Evolutionary conservation across 1,139 yeast genomes (phyloP).

Genomic region (Magnusiomyces magnusii): DNA sequence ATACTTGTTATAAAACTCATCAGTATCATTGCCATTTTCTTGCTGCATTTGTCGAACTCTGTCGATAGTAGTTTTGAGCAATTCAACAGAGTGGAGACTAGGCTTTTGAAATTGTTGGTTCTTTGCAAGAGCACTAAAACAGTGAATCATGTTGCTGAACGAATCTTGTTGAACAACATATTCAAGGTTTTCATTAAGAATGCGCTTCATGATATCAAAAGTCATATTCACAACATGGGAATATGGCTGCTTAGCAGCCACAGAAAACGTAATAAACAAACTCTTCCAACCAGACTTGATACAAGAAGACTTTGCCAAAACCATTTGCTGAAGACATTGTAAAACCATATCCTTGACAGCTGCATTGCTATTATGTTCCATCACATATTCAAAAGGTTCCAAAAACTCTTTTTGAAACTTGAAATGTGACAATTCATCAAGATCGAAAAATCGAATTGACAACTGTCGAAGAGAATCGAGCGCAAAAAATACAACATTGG

Average conservation of each 20-base stretch:
- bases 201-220: slow-evolving; percentile 53
- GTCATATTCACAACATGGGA: slow-evolving; percentile 51
- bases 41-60: slow-evolving; percentile 14
- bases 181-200: slow-evolving; percentile 54
- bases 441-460: slow-evolving; percentile 83
- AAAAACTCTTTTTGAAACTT: slow-evolving; percentile 92
- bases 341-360: slow-evolving; percentile 85
- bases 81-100: slow-evolving; percentile 72
- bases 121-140: slow-evolving; percentile 75
- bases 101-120: slow-evolving; percentile 75
- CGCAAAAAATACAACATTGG: slow-evolving; percentile 79
- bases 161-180: slow-evolving; percentile 67
- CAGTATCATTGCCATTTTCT: slow-evolving; percentile 31
- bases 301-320: slow-evolving; percentile 61
- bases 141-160: slow-evolving; percentile 63
- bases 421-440: slow-evolving; percentile 92
- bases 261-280: slow-evolving; percentile 66
- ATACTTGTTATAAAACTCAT: slow-evolving; percentile 41
- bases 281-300: slow-evolving; percentile 96
- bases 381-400: slow-evolving; percentile 80
- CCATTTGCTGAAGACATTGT: slow-evolving; percentile 84
- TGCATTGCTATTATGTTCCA: slow-evolving; percentile 55
- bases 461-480: slow-evolving; percentile 90
- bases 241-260: slow-evolving; percentile 49
- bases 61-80: slow-evolving; percentile 48